These are phyloP conservation scores for Alternaria sp. DNA, from an alignment of 2,329 filamentous ascomycete genomes.

Conservation along the genomic window DNA sequence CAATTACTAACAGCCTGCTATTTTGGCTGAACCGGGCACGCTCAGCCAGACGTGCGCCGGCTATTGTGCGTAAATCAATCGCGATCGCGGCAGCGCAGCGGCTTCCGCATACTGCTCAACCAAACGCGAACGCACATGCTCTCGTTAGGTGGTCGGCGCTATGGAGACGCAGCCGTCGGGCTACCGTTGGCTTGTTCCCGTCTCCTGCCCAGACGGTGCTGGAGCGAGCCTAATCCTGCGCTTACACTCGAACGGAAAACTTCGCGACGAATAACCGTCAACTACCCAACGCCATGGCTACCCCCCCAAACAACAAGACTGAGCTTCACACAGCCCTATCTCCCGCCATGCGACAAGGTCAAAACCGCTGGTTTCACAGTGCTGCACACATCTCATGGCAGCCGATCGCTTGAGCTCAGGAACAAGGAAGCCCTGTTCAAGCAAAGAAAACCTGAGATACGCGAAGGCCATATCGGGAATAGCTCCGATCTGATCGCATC, in stretches of 20 bases:
- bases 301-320: background rate
- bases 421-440: slow-evolving; percentile 5
- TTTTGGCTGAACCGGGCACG: background rate
- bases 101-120: slow-evolving; percentile 6
- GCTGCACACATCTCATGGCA: slow-evolving; percentile 7
- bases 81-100: slow-evolving; percentile 6
- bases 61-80: background rate
- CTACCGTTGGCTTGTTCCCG: slow-evolving; percentile 4
- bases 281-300: background rate
- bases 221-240: background rate
- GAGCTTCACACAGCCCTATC: background rate
- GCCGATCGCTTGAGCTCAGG: background rate
- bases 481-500: slow-evolving; percentile 19
- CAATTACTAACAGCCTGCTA: background rate
- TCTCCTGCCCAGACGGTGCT: background rate
- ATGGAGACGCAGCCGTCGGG: background rate
- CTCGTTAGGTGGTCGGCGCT: slow-evolving; percentile 2
- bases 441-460: slow-evolving; percentile 12
- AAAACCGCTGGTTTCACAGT: background rate
- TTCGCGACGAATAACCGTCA: background rate
- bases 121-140: slow-evolving; percentile 8
- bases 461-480: slow-evolving; percentile 16
- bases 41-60: slow-evolving; percentile 1
- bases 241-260: background rate
- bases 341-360: background rate